These are phyloP conservation scores for Naganishia liquefaciens DNA, from an alignment of 1,284 basidiomycete genomes.

Conservation along the genomic window DNA sequence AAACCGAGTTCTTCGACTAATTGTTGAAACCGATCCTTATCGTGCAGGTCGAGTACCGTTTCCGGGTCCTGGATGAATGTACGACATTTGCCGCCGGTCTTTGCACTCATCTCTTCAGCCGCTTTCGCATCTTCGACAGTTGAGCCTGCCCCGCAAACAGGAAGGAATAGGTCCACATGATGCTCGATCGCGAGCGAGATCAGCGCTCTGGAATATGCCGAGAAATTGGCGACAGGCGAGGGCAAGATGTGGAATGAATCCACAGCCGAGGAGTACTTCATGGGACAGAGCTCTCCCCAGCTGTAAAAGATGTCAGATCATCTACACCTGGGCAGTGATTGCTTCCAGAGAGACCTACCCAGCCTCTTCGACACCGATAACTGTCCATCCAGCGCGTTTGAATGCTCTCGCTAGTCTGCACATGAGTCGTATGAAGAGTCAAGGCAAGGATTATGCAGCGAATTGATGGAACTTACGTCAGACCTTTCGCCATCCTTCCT, in stretches of 20 bases:
- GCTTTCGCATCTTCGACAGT: slow-evolving; percentile 53
- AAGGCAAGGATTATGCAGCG: slow-evolving; percentile 5
- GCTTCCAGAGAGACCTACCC: slow-evolving; percentile 34
- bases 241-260: slow-evolving; percentile 44
- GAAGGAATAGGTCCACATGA: slow-evolving; percentile 51
- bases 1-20: slow-evolving; percentile 49
- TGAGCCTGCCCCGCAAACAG: slow-evolving; percentile 53
- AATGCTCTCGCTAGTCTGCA: slow-evolving; percentile 51
- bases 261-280: slow-evolving; percentile 51
- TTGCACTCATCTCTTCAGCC: slow-evolving; percentile 45
- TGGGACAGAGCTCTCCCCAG: slow-evolving; percentile 52
- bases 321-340: not conserved
- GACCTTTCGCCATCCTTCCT: slow-evolving; percentile 54
- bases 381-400: slow-evolving; percentile 53
- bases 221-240: slow-evolving; percentile 39
- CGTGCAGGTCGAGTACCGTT: slow-evolving; percentile 52
- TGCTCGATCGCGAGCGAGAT: slow-evolving; percentile 45
- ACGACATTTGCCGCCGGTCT: slow-evolving; percentile 43
- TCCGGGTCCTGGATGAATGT: slow-evolving; percentile 53
- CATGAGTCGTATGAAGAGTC: no score
- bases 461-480: slow-evolving; percentile 41
- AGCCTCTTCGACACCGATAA: slow-evolving; percentile 54
- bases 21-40: slow-evolving; percentile 52
- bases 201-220: slow-evolving; percentile 45
- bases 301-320: slow-evolving; percentile 30